These are phyloP conservation scores for Phytopythium montanum DNA, from an alignment of 352 stramenopile genomes.

Conservation along the genomic window DNA sequence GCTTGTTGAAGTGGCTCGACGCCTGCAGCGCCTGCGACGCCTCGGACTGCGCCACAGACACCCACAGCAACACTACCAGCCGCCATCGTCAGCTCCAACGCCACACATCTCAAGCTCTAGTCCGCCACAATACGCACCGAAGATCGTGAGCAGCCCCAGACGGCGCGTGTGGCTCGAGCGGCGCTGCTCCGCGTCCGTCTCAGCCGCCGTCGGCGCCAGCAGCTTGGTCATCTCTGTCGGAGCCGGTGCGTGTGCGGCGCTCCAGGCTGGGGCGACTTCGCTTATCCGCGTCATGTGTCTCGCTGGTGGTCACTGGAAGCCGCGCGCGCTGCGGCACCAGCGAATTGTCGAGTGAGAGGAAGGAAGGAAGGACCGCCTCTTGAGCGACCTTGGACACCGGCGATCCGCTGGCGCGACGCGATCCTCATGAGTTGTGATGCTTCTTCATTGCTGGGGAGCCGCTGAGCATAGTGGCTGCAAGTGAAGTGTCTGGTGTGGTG, in stretches of 20 bases:
- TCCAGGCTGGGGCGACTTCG: constrained; percentile 7
- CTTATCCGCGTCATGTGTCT: not conserved
- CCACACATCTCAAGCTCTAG: not conserved
- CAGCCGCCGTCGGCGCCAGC: not conserved
- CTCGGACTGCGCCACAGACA: constrained; percentile 25
- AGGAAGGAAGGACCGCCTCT: not conserved
- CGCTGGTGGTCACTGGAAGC: not conserved
- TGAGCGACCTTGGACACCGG: not conserved
- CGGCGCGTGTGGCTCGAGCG: not conserved
- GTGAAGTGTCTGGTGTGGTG: not conserved
- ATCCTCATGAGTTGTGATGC: not conserved
- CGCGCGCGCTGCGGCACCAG: not conserved
- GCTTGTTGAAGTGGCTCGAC: constrained; percentile 24
- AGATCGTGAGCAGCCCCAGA: constrained; percentile 7
- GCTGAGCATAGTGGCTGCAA: not conserved
- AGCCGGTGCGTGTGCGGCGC: not conserved
- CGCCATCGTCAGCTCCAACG: not conserved
- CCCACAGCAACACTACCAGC: constrained; percentile 26
- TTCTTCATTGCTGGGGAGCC: not conserved
- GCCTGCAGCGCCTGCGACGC: constrained; percentile 24
- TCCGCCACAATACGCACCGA: not conserved
- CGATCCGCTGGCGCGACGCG: not conserved
- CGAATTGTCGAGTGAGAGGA: not conserved
- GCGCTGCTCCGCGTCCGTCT: not conserved
- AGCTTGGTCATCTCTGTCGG: constrained; percentile 8